Base-by-base conservation (phyloP, 805 yeast genomes). In the Pichia nanzhaoensis region DNA sequence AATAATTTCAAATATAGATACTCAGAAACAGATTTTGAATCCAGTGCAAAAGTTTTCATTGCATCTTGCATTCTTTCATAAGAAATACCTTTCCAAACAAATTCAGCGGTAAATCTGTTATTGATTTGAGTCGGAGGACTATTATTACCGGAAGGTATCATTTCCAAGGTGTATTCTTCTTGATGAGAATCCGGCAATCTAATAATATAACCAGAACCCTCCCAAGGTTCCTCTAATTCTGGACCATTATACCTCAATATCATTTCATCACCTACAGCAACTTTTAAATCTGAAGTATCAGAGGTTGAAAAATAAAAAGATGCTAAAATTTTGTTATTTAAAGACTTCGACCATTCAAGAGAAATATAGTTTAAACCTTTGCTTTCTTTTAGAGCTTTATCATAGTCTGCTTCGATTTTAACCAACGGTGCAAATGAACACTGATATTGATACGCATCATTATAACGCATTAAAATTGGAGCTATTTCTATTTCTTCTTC, bases 41-140 rank as follows among this genome's bases (percentile, higher is more conserved):
- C 75, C 8, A 78, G 66, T 3, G 96, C 96, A 67, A 90, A 86
- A 5, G 58, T 57, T 46, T 71, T 76, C 64, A 90, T 65, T 0
- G 96, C 93, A 18, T 68, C 66, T 65, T 86, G 95, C 93, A 87
- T 86, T 56, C 97, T 75, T 34, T 77, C 81, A 58, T 82, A 89
- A 1, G 95, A 70, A 2, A 82, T 79, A 14, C 91, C 93, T 53
- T 84, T 84, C 96, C 96, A 90, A 42, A 84, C 86, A 59, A 87
- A 84, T 55, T 86, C 91, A 0, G 90, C 89, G 1, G 90, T 78
- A 60, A 86, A 90, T 19, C 82, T 86, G 4, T 77, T 71, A 2
- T 75, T 73, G 33, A 75, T 58, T 49, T 80, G 71, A 2, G 81
- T 75, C 42, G 85, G 85, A 1, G 88, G 85, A 1, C 63, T 57